Evolutionary conservation across 2,329 filamentous ascomycete genomes (phyloP).

Genomic region (Apiospora koreana): DNA sequence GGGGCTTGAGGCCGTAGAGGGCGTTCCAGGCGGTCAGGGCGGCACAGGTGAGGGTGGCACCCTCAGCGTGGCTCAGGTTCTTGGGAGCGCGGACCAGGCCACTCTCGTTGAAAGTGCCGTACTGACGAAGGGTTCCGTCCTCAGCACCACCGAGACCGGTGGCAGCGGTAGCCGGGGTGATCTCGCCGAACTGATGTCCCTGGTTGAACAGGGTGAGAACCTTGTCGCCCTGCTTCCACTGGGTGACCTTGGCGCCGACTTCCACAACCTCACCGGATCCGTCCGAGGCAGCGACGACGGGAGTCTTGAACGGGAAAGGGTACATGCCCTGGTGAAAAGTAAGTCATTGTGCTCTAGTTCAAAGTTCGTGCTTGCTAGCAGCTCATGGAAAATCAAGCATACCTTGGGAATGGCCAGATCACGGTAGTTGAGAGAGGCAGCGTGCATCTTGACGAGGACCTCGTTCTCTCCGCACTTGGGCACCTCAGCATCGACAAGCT

Average conservation of each 20-base stretch:
- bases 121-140: constrained; percentile 68
- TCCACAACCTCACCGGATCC: constrained; percentile 55
- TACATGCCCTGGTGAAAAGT: constrained; percentile 41
- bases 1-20: constrained; percentile 55
- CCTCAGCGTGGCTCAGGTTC: constrained; percentile 54
- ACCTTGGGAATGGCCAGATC: constrained; percentile 51
- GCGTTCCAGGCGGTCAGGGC: constrained; percentile 68
- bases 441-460: constrained; percentile 66
- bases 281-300: constrained; percentile 53
- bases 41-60: constrained; percentile 60
- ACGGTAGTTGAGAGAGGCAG: constrained; percentile 56
- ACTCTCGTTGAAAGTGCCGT: constrained; percentile 66
- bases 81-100: constrained; percentile 66
- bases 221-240: constrained; percentile 53
- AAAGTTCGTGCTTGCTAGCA: too few species aligned
- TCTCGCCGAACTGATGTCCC: constrained; percentile 47
- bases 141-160: constrained; percentile 68
- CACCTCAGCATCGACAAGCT: constrained; percentile 53
- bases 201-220: constrained; percentile 65
- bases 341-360: not conserved
- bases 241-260: constrained; percentile 49
- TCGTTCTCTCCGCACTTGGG: constrained; percentile 68
- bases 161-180: constrained; percentile 33
- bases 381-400: not conserved
- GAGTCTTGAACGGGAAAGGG: constrained; percentile 41